Evolutionary conservation across 306 rosid species (phyloP).

Genomic region (Sophora flavescens): DNA sequence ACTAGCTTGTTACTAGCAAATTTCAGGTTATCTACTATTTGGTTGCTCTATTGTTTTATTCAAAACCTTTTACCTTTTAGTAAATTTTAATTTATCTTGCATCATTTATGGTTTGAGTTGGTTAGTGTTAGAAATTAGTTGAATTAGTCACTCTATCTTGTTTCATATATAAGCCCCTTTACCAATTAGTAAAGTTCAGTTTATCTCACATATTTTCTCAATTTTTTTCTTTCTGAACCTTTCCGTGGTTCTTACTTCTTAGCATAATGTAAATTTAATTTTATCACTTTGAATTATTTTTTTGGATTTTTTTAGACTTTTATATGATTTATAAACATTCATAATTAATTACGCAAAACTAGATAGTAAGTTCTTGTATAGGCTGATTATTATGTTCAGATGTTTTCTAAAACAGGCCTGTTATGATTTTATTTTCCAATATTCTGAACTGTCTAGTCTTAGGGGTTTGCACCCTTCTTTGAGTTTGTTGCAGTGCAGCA

Average conservation of each 20-base stretch:
- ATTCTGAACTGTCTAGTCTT: conserved; percentile 39
- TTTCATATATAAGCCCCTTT: background rate
- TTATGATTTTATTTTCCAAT: conserved; percentile 7
- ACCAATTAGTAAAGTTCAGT: background rate
- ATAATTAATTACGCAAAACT: background rate
- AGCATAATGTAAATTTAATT: background rate
- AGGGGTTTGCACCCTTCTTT: conserved; percentile 46
- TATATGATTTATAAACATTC: background rate
- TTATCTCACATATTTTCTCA: background rate
- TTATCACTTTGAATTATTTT: background rate
- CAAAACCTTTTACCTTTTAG: too few relatives aligned
- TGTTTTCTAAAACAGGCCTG: background rate
- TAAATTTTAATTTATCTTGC: too few relatives aligned
- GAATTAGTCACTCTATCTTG: background rate
- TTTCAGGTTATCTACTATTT: too few relatives aligned
- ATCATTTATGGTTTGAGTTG: too few relatives aligned
- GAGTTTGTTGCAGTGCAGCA: conserved; percentile 85
- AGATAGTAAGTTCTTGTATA: background rate
- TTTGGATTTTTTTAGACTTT: background rate
- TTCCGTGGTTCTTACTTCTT: background rate
- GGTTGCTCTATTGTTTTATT: too few relatives aligned
- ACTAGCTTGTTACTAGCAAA: too few relatives aligned
- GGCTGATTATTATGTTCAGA: background rate
- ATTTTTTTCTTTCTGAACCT: background rate
- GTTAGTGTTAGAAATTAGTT: too few relatives aligned